These are phyloP conservation scores for Epithemia pelagica DNA, from an alignment of 108 stramenopile species.

Conservation along the genomic window DNA sequence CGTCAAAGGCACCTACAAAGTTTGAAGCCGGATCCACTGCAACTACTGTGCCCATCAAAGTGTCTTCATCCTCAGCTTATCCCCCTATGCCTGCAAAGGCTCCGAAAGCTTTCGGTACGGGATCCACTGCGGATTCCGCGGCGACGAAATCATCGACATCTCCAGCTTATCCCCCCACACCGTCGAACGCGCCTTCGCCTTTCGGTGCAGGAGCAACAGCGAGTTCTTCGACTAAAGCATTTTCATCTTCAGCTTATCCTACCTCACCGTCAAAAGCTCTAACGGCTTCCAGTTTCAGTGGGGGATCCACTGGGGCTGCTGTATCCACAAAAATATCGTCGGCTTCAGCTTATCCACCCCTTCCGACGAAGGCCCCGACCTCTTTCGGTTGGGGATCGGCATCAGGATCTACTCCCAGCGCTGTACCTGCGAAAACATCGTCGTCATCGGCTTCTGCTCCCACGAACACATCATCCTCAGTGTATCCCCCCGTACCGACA, in stretches of 20 bases:
- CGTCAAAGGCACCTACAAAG: slow-evolving; percentile 32
- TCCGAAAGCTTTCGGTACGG: slow-evolving; percentile 26
- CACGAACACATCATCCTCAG: slow-evolving; percentile 7
- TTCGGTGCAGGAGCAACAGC: background rate
- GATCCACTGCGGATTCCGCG: slow-evolving; percentile 2
- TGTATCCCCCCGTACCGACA: slow-evolving; percentile 47
- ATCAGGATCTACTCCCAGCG: slow-evolving; percentile 12
- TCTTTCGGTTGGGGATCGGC: slow-evolving; percentile 29
- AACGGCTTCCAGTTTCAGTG: slow-evolving; percentile 22
- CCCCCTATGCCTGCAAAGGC: slow-evolving; percentile 43
- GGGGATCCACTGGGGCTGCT: slow-evolving; percentile 4
- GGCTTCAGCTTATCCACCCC: slow-evolving; percentile 31
- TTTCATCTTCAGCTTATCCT: slow-evolving; percentile 26
- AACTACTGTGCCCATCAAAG: too few relatives aligned
- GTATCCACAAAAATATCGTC: slow-evolving; percentile 3
- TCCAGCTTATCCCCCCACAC: background rate
- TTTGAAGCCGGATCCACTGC: slow-evolving; percentile 33
- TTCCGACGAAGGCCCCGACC: slow-evolving; percentile 38
- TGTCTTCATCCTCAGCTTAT: slow-evolving; percentile 17
- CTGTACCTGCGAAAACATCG: background rate
- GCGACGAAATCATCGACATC: slow-evolving; percentile 1
- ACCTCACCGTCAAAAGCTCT: slow-evolving; percentile 35
- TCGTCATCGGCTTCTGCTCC: slow-evolving; percentile 40
- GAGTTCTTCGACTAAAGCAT: background rate
- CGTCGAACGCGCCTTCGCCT: background rate